Conservation (phyloP, 768 basidiomycete genomes). For the Lentinula boryana region DNA sequence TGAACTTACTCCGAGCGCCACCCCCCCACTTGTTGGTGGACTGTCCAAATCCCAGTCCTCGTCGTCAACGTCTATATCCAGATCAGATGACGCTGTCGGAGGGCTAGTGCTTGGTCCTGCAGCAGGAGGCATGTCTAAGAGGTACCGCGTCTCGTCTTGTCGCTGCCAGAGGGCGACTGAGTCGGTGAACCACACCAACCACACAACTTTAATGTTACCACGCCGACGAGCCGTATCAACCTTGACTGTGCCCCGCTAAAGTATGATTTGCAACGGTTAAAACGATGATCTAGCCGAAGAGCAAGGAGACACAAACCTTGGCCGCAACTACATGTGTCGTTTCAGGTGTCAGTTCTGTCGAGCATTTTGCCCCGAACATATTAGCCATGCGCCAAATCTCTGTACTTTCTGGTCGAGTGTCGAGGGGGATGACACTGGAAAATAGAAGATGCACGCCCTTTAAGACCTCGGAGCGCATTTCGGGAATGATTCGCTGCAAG, state of each 20-base stretch:
- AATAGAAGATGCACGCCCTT: conserved; percentile 80
- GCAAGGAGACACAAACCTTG: conserved; percentile 45
- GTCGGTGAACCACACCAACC: conserved; percentile 86
- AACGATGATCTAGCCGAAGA: not conserved
- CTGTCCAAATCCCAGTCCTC: conserved; percentile 54
- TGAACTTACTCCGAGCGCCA: conserved; percentile 2
- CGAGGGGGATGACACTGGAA: conserved; percentile 93
- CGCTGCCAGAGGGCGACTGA: conserved; percentile 84
- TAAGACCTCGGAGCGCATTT: conserved; percentile 71
- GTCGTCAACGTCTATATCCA: conserved; percentile 51
- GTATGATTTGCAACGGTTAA: not conserved
- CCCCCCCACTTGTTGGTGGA: conserved; percentile 3
- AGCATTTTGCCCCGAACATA: conserved; percentile 84
- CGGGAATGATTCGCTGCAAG: conserved; percentile 75
- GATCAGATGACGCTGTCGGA: conserved; percentile 54
- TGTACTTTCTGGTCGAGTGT: conserved; percentile 68
- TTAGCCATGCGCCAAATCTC: conserved; percentile 84
- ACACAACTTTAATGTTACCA: conserved; percentile 80
- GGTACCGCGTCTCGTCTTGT: conserved; percentile 73
- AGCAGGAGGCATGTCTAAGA: conserved; percentile 55
- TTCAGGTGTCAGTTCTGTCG: conserved; percentile 54
- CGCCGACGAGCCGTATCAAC: conserved; percentile 76
- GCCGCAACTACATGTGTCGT: conserved; percentile 92
- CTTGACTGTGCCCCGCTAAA: conserved; percentile 84
- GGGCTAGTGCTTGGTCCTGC: conserved; percentile 29